Conservation (phyloP, 2,329 filamentous ascomycete genomes). For the Lachnellula arida region DNA sequence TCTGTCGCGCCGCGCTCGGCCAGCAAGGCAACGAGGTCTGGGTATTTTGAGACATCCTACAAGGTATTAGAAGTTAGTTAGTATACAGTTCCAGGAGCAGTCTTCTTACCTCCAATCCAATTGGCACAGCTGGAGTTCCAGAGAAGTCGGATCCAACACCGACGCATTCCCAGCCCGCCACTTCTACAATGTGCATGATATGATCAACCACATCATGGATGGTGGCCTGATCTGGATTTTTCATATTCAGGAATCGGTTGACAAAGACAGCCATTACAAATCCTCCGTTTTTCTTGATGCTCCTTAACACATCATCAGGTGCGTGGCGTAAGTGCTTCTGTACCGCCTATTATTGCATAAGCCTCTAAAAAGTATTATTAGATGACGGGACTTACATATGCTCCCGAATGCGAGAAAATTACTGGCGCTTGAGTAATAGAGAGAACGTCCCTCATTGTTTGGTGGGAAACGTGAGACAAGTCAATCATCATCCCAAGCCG, state of each 20-base stretch:
- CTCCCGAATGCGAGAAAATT: slow-evolving; percentile 62
- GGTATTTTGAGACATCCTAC: slow-evolving; percentile 60
- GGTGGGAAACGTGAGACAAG: slow-evolving; percentile 56
- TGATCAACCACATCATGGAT: slow-evolving; percentile 58
- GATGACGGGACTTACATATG: slow-evolving; percentile 36
- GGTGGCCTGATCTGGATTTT: slow-evolving; percentile 50
- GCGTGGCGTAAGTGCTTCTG: slow-evolving; percentile 63
- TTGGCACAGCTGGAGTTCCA: not conserved
- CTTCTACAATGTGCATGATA: slow-evolving; percentile 56
- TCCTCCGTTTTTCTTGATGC: slow-evolving; percentile 51
- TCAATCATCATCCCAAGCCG: slow-evolving; percentile 64
- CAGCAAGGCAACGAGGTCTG: slow-evolving; percentile 47
- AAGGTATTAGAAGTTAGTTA: slow-evolving; percentile 27
- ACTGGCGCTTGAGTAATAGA: slow-evolving; percentile 48
- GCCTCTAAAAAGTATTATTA: no score
- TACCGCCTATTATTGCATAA: slow-evolving; percentile 26
- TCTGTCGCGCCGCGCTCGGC: slow-evolving; percentile 52
- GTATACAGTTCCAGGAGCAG: not conserved
- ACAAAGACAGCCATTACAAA: slow-evolving; percentile 48
- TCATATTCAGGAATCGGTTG: slow-evolving; percentile 17
- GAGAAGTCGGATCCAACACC: slow-evolving; percentile 45
- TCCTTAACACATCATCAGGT: slow-evolving; percentile 56
- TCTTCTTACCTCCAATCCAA: not conserved
- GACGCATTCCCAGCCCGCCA: slow-evolving; percentile 61
- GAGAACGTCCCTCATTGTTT: slow-evolving; percentile 60